Evolutionary conservation across 495 filamentous ascomycete species (phyloP).

Genomic region (Stereocaulon alpinum): DNA sequence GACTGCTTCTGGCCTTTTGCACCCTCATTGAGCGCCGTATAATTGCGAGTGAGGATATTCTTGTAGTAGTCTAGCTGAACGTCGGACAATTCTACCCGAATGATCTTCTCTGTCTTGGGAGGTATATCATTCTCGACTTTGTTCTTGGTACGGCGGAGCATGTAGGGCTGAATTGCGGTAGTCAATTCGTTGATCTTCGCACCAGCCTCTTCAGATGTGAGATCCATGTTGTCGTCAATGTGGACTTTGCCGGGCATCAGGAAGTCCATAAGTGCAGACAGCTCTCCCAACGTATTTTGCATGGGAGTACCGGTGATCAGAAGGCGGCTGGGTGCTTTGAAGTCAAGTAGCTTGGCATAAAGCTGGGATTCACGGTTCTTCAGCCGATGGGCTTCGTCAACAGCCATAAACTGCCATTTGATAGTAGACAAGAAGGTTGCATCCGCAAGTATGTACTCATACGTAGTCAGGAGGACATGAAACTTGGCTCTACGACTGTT

Average conservation of each 20-base stretch:
- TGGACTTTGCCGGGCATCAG: slow-evolving; percentile 80
- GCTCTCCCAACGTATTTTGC: slow-evolving; percentile 89
- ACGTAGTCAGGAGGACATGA: slow-evolving; percentile 89
- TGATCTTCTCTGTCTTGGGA: slow-evolving; percentile 96
- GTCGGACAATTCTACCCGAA: slow-evolving; percentile 91
- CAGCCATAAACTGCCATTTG: slow-evolving; percentile 94
- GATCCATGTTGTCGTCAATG: slow-evolving; percentile 83
- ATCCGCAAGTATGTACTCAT: slow-evolving; percentile 84
- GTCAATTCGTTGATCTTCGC: slow-evolving; percentile 62
- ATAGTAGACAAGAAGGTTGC: slow-evolving; percentile 67
- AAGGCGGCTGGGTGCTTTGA: slow-evolving; percentile 72
- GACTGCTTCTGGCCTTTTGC: slow-evolving; percentile 83
- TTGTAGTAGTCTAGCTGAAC: slow-evolving; percentile 97
- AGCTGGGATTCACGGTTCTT: slow-evolving; percentile 94
- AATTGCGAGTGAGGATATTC: slow-evolving; percentile 95
- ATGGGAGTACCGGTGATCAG: slow-evolving; percentile 96
- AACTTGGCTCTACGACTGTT: slow-evolving; percentile 82
- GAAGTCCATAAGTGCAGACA: slow-evolving; percentile 88
- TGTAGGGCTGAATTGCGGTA: slow-evolving; percentile 70
- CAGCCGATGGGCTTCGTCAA: slow-evolving; percentile 93
- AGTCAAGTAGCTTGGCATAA: slow-evolving; percentile 73
- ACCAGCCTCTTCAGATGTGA: slow-evolving; percentile 57
- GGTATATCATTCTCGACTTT: slow-evolving; percentile 93
- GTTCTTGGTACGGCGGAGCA: slow-evolving; percentile 93
- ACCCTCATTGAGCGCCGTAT: slow-evolving; percentile 84